Percentiles rank a stretch among this genome's conserved stretches.
These are phyloP conservation scores for Colletotrichum kahawae DNA, from an alignment of 2,329 filamentous ascomycete genomes.

Conservation along the genomic window DNA sequence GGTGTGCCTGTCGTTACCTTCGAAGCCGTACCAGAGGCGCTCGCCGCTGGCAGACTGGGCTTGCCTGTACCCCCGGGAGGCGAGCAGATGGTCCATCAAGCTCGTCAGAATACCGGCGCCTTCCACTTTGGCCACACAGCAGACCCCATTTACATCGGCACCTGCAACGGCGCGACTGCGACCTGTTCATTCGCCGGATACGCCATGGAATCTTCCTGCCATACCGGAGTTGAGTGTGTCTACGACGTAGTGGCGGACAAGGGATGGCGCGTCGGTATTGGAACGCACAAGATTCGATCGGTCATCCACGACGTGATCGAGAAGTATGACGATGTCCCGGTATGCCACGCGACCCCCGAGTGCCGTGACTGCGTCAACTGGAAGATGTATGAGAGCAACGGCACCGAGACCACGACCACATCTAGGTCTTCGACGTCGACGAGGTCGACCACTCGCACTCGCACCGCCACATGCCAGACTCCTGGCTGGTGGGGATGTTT, in stretches of 20 bases:
- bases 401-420: constrained; percentile 75
- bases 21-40: constrained; percentile 88
- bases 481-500: constrained; percentile 91
- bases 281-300: constrained; percentile 86
- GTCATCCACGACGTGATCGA: constrained; percentile 89
- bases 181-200: constrained; percentile 92
- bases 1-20: constrained; percentile 91
- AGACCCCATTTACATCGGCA: constrained; percentile 93
- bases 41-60: constrained; percentile 83
- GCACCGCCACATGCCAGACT: constrained; percentile 87
- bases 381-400: constrained; percentile 95
- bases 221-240: constrained; percentile 84
- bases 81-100: constrained; percentile 73
- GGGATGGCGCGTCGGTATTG: constrained; percentile 89
- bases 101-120: constrained; percentile 73
- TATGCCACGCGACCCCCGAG: constrained; percentile 76
- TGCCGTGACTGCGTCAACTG: constrained; percentile 91
- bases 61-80: constrained; percentile 84
- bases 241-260: constrained; percentile 93
- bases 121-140: constrained; percentile 96
- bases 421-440: constrained; percentile 58
- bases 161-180: constrained; percentile 88
- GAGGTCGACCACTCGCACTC: constrained; percentile 64
- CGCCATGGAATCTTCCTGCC: constrained; percentile 91
- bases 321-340: constrained; percentile 80